These are phyloP conservation scores for Cornus suecica DNA, from an alignment of 148 eudicot genomes.

Conservation along the genomic window DNA sequence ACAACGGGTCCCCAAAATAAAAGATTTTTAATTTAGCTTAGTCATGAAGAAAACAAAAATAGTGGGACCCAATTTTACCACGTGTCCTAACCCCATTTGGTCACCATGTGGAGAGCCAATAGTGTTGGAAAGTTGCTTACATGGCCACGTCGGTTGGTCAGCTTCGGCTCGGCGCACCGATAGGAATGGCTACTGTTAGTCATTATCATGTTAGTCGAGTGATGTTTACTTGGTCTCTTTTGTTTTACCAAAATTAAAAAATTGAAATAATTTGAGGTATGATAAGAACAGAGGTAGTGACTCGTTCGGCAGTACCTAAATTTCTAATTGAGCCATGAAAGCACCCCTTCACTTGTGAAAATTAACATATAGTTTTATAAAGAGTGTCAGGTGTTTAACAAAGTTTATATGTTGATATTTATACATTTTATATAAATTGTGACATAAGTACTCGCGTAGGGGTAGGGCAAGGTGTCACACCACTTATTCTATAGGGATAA, in stretches of 20 bases:
- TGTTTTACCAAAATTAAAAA: too few species aligned
- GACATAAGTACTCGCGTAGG: too few species aligned
- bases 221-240: too few species aligned
- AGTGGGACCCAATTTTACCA: conserved; percentile 9
- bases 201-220: background rate
- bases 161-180: background rate
- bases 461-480: too few species aligned
- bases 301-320: background rate
- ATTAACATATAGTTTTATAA: too few species aligned
- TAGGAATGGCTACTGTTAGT: background rate
- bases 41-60: conserved; percentile 33
- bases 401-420: too few species aligned
- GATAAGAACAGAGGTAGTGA: background rate
- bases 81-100: conserved; percentile 2
- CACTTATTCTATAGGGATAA: too few species aligned
- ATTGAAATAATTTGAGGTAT: too few species aligned
- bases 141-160: conserved; percentile 3
- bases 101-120: conserved; percentile 3
- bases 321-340: background rate
- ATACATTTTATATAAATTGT: too few species aligned
- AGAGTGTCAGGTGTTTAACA: too few species aligned
- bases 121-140: conserved; percentile 8
- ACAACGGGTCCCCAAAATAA: conserved; percentile 10
- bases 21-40: conserved; percentile 33
- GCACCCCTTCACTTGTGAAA: too few species aligned